Base-by-base conservation (phyloP, 371 early-diverging fungal genomes). In the Lichtheimia ornata region DNA sequence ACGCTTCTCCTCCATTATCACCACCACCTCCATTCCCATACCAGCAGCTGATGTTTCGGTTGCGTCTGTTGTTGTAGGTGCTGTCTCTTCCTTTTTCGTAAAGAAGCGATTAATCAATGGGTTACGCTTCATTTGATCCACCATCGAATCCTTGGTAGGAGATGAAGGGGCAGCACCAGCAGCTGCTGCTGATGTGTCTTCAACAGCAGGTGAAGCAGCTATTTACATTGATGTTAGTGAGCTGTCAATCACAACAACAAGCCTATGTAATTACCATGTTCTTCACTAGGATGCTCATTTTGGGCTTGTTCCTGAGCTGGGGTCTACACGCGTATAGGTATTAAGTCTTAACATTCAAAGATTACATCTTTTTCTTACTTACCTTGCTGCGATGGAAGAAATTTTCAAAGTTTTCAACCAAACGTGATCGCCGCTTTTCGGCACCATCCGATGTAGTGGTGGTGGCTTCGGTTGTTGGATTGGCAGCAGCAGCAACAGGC, bases 111-210 rank as follows among this genome's bases (percentile, higher is more conserved):
- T 67, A 58, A 60, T 44, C 27, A 72, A 61, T 13, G 75, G 63
- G 35, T 61, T 58, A 45, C 67, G 67, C 53, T 75, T 75, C 53
- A 75, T 62, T 22, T 67, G 63, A 30, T 70, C 75, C 25, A 75
- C 61, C 17, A 75, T 65, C 43, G 69, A 69, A 0, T 61, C 71
- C 50, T 73, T 73, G 50, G 68, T 66, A 35, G 64, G 56, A 35
- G 41, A 41, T n/a, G 35, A 58, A 62, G 62, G 61, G 3, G 55
- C 54, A 61, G 20, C 58, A 41, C 22, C n/a, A 41, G 50, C 55
- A 35, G 35, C 35, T 11, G 35, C 35, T 9, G 35, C 35, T 35
- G 35, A 35, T 11, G 11, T 35, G 11, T 35, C 35, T 12, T 28
- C 57, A 55, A 55, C 50, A 4, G 18, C 61, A n/a, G 54, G 63